Conservation (phyloP, 768 basidiomycete species). For the Leccinum pellstonianum region DNA sequence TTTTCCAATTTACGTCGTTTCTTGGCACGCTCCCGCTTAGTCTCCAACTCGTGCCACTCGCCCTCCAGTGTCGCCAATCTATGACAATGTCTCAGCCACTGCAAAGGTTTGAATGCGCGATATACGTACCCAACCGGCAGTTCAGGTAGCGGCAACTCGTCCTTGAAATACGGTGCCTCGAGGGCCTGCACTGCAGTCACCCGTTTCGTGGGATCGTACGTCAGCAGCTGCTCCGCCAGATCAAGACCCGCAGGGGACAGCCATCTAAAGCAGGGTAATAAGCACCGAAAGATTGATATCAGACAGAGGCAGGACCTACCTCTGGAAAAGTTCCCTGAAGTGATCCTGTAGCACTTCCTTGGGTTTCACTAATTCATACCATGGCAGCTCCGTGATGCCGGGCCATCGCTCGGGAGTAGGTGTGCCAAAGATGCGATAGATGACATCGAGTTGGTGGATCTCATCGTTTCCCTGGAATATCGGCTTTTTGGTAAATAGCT, state of each 20-base stretch:
- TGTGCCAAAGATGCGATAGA: conserved; percentile 89
- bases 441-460: conserved; percentile 92
- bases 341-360: conserved; percentile 68
- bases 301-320: conserved; percentile 45
- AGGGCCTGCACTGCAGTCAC: conserved; percentile 80
- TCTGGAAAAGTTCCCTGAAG: conserved; percentile 83
- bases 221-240: conserved; percentile 77
- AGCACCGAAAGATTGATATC: not conserved
- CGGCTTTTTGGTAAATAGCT: conserved; percentile 92
- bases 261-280: conserved; percentile 51
- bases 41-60: conserved; percentile 98
- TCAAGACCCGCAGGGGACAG: conserved; percentile 84
- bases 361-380: conserved; percentile 98
- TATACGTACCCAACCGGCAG: conserved; percentile 73
- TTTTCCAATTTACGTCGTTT: conserved; percentile 68
- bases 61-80: conserved; percentile 83
- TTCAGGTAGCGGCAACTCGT: conserved; percentile 72
- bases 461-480: conserved; percentile 99
- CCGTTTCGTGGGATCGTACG: conserved; percentile 77
- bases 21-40: conserved; percentile 86
- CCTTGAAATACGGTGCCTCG: conserved; percentile 77
- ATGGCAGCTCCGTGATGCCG: conserved; percentile 78
- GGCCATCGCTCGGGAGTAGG: conserved; percentile 84
- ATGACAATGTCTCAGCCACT: conserved; percentile 5
- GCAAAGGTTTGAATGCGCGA: not conserved